Base-by-base conservation (phyloP, 2,329 filamentous ascomycete species). In the Cercospora sp. region DNA sequence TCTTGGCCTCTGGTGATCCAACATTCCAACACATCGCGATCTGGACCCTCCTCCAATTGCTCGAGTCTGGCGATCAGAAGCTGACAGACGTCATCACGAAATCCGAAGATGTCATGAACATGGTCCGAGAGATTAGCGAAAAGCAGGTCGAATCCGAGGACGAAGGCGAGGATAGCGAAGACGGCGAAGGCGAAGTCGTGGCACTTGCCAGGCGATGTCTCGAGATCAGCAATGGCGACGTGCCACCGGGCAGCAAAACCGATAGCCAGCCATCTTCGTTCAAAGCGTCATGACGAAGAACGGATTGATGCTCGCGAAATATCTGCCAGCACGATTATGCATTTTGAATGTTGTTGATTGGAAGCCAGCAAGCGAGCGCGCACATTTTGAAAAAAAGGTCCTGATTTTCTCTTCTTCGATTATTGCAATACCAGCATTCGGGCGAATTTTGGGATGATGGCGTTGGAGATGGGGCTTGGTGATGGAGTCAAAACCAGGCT, bases 1-100 rank as follows among this genome's bases (percentile, higher is more conserved):
- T 99, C 84, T 86, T 99, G 18, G 92, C 91, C 55, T 97, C 93
- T 71, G 94, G 94, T 48, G 95, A 99, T 78, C 90, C 95, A 0
- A 99, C 95, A 0, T 99, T 99, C 85, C 95, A 99, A 81, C 95
- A 99, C 79, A 99, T 99, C 77, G 95, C 95, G 61, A 97, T 98
- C 71, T 99, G 95, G 95, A 99, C 95, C 1, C 83, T 99, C 59
- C 87, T 99, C 3, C 95, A 99, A 78, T 87, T 99, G 4, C 89
- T 99, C 61, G 95, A 99, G 81, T 97, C 94, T 0, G 94, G 97
- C 78, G 94, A 99, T 78, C 90, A 91, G 81, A 90, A 89, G 65
- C 85, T 99, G n/a, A 91, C 97, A 71, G 89, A 90, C 60, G 88
- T 93, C 60, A 97, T 99, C 73, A 90, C 92, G 74, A 91, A 94